Evolutionary conservation across 352 stramenopile genomes (phyloP).

Genomic region (Peronospora farinosa): DNA sequence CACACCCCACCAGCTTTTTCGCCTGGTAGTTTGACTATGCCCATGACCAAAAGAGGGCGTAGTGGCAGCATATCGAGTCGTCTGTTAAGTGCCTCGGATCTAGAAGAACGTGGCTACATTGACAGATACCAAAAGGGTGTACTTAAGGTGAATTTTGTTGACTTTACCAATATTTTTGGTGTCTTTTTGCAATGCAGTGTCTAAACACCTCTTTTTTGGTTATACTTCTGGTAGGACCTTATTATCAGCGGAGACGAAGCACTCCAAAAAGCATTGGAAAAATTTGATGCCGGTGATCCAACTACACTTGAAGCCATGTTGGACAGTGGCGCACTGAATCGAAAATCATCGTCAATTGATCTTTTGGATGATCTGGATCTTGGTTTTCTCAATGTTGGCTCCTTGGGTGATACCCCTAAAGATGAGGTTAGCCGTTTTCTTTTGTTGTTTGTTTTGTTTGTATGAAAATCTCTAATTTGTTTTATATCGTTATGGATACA

Average conservation of each 20-base stretch:
- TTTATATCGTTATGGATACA: background rate
- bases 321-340: slow-evolving; percentile 75
- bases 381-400: slow-evolving; percentile 84
- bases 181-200: no score
- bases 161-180: background rate
- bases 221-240: slow-evolving; percentile 51
- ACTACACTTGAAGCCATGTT: slow-evolving; percentile 81
- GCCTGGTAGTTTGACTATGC: slow-evolving; percentile 82
- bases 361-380: slow-evolving; percentile 81
- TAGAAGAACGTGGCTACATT: slow-evolving; percentile 88
- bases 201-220: background rate
- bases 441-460: slow-evolving; percentile 1
- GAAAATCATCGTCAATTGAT: slow-evolving; percentile 76
- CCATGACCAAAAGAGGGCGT: slow-evolving; percentile 78
- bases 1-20: slow-evolving; percentile 89
- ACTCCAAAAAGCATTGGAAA: slow-evolving; percentile 84
- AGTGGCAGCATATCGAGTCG: slow-evolving; percentile 82
- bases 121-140: slow-evolving; percentile 88
- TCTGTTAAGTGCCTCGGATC: slow-evolving; percentile 81
- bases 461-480: slow-evolving; percentile 1
- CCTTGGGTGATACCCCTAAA: slow-evolving; percentile 76
- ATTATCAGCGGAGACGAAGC: slow-evolving; percentile 89
- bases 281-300: slow-evolving; percentile 82
- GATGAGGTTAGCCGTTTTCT: slow-evolving; percentile 50
- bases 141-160: slow-evolving; percentile 57